Base-by-base conservation (phyloP, 2,329 filamentous ascomycete genomes). In the Ceratocystis cubensis region DNA sequence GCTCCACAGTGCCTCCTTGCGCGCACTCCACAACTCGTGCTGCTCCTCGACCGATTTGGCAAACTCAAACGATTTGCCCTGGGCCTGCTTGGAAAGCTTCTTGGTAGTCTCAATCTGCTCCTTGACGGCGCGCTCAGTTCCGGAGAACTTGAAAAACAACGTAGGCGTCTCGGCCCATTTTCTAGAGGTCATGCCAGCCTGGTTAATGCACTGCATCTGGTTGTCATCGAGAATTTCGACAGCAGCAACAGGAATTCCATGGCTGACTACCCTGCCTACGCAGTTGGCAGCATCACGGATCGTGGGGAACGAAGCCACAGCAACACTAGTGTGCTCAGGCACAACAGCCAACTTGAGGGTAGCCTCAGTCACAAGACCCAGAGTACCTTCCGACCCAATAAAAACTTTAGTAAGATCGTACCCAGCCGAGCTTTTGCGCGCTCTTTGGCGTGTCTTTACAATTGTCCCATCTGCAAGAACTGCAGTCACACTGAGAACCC, bases 191-290 rank as follows among this genome's bases (percentile, higher is more conserved):
- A 79, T 81, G 30, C 87, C 86, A 0, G 85, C 83, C 33, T 82
- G 78, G 76, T 87, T 86, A 76, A 87, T 84, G 73, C 81, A 82
- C 71, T 77, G 79, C 83, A 96, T 96, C 78, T 96, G 91, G 67
- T 91, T 87, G 73, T 96, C 91, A 76, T 96, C 92, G 33, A 96
- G 80, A 67, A 96, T 88, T 77, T 96, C 92, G 56, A 96, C 85
- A n/a, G 92, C 92, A 0, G 92, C 91, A 53, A 96, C 86, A 37
- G 89, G 89, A 10, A 96, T 83, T 30, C 91, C 91, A 65, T 88
- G 83, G 57, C 84, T 84, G 3, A 96, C 91, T 10, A 96, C 90
- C 65, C 82, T 82, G 70, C 87, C 85, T 1, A 94, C 91, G 74
- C 90, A 95, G 72, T 87, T 82, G 17, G 89, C 90, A 1, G 91